Conservation (phyloP, 1,139 yeast genomes). For the Martiniozyma asiatica region DNA sequence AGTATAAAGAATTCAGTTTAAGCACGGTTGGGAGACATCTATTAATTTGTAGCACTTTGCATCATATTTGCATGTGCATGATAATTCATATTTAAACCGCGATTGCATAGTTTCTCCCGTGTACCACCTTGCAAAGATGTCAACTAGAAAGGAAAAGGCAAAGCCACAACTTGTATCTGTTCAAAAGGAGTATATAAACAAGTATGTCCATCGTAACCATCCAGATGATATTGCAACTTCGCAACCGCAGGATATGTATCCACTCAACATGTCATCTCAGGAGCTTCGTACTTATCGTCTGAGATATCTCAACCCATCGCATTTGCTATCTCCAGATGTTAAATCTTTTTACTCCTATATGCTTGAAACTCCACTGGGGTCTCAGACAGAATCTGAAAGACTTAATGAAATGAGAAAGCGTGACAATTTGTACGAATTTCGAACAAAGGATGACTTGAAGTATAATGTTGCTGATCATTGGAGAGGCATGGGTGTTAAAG, state of each 20-base stretch:
- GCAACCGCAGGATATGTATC: no score
- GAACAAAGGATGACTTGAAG: slow-evolving; percentile 18
- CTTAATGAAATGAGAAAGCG: slow-evolving; percentile 16
- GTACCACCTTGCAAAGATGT: no score
- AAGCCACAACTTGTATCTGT: slow-evolving; percentile 33
- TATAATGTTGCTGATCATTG: slow-evolving; percentile 42
- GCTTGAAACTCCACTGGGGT: slow-evolving; percentile 47
- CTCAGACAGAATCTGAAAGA: slow-evolving; percentile 33
- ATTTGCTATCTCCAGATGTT: slow-evolving; percentile 35
- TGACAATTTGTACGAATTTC: slow-evolving; percentile 19
- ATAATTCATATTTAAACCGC: no score
- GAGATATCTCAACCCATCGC: slow-evolving; percentile 29
- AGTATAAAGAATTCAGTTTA: no score
- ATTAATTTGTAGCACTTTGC: no score
- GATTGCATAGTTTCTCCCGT: no score
- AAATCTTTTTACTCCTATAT: slow-evolving; percentile 49
- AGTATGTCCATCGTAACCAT: slow-evolving; percentile 53
- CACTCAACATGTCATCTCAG: slow-evolving; percentile 48
- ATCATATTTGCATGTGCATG: no score
- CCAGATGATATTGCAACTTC: slow-evolving; percentile 40
- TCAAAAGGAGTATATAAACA: slow-evolving; percentile 46
- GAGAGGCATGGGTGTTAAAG: slow-evolving; percentile 44
- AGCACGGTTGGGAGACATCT: no score
- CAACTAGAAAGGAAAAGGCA: slow-evolving; percentile 10
- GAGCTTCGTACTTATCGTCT: slow-evolving; percentile 47